Evolutionary conservation across 106 monocot species (phyloP).

Genomic region (Dendrobium chrysotoxum): DNA sequence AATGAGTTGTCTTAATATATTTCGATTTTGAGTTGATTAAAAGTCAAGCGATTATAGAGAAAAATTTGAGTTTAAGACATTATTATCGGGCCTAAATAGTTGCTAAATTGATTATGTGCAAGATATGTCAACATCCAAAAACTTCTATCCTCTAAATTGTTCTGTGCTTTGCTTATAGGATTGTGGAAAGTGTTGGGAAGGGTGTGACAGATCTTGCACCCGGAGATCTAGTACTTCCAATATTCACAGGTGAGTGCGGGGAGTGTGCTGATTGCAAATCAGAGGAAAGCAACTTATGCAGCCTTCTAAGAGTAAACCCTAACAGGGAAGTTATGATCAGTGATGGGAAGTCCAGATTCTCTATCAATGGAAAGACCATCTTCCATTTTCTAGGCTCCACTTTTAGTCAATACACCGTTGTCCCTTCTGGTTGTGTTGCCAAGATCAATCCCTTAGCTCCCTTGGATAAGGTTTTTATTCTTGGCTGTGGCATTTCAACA

Average conservation of each 20-base stretch:
- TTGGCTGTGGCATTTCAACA: slow-evolving; percentile 47
- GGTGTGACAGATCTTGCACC: slow-evolving; percentile 62
- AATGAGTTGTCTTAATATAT: no score
- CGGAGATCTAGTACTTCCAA: slow-evolving; percentile 65
- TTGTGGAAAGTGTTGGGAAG: slow-evolving; percentile 79
- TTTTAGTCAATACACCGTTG: slow-evolving; percentile 48
- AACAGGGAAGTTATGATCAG: slow-evolving; percentile 28
- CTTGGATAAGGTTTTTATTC: slow-evolving; percentile 30
- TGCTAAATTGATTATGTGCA: no score
- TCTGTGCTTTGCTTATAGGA: slow-evolving; percentile 9
- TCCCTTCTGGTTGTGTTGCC: slow-evolving; percentile 33
- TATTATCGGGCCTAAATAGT: no score
- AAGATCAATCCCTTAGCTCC: slow-evolving; percentile 35
- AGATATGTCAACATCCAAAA: no score
- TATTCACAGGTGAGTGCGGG: slow-evolving; percentile 62
- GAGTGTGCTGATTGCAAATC: slow-evolving; percentile 52
- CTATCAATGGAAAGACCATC: slow-evolving; percentile 31
- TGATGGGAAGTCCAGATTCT: slow-evolving; percentile 35
- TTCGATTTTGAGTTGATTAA: not conserved
- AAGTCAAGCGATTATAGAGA: no score
- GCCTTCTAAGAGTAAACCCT: slow-evolving; percentile 27
- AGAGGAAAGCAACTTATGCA: slow-evolving; percentile 46
- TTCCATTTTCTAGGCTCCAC: slow-evolving; percentile 36
- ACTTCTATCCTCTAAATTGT: not conserved
- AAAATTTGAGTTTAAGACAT: no score